A percentile compares a stretch with the other conserved stretches of the same genome.
These are phyloP conservation scores for Fusarium sp. DNA, from an alignment of 2,329 filamentous ascomycete genomes.

Conservation along the genomic window DNA sequence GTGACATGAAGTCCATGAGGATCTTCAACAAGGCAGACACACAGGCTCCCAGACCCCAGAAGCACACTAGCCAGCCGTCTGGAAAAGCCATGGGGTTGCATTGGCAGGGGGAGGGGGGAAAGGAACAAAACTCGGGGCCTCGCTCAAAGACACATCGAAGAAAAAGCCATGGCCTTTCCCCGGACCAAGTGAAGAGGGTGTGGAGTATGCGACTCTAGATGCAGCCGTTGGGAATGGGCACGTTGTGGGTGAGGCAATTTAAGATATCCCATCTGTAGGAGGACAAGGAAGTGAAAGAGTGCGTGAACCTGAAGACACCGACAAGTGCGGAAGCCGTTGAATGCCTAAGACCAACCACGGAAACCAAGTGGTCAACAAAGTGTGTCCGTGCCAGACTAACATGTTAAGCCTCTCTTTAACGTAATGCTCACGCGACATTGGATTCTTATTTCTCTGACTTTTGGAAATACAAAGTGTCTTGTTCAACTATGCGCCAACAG, in stretches of 20 bases:
- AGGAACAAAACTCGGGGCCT: neutral
- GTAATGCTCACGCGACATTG: slow-evolving; percentile 3
- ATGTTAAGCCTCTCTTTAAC: neutral
- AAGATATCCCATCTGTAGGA: neutral
- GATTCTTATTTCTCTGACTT: neutral
- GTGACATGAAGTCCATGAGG: neutral
- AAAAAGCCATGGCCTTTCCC: neutral
- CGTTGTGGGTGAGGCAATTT: neutral
- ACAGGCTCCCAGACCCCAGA: neutral
- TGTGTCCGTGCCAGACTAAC: neutral
- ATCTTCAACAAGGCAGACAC: neutral
- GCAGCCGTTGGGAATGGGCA: neutral
- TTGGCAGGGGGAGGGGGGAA: neutral
- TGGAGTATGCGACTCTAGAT: neutral
- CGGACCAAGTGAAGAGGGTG: neutral
- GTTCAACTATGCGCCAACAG: neutral
- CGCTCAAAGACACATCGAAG: neutral
- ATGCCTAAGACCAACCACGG: neutral
- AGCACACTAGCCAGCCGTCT: neutral
- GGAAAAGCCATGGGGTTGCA: neutral
- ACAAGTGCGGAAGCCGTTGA: neutral
- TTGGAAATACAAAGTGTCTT: neutral
- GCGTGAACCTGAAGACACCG: neutral
- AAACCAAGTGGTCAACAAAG: neutral
- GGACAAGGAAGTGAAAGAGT: neutral